Percentiles rank a stretch among this genome's conserved stretches.
Conservation (phyloP, 2,329 filamentous ascomycete species). For the Scortechinia acanthostroma region DNA sequence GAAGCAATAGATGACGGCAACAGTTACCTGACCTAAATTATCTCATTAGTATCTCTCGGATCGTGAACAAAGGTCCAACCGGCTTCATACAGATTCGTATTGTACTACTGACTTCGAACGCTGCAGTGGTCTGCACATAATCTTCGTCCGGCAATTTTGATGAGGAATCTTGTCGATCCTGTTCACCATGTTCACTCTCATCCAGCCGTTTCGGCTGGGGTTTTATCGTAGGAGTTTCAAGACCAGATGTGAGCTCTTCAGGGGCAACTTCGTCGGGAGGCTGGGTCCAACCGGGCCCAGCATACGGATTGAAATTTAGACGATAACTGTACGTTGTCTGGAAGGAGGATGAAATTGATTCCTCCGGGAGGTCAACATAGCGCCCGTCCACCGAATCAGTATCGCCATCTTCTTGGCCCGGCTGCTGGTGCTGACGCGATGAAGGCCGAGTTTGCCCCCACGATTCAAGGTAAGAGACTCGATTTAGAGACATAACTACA, state of each 20-base stretch:
- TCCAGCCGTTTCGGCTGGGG: too few species aligned
- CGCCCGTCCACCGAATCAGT: background rate
- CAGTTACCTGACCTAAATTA: slow-evolving; percentile 52
- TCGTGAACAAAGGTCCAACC: background rate
- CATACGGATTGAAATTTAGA: background rate
- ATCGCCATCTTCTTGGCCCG: background rate
- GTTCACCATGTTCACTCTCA: too few species aligned
- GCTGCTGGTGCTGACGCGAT: background rate
- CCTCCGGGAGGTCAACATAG: background rate
- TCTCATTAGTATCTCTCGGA: too few species aligned
- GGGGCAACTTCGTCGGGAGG: background rate
- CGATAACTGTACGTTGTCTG: background rate
- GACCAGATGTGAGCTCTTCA: too few species aligned
- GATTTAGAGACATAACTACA: background rate
- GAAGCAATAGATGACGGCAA: slow-evolving; percentile 67
- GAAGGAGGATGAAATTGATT: background rate
- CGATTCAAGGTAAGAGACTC: background rate
- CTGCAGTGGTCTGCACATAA: background rate
- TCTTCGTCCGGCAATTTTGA: too few species aligned
- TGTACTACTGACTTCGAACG: background rate
- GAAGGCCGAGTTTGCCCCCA: background rate
- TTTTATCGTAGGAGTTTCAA: too few species aligned
- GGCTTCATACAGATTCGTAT: background rate
- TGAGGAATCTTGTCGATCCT: too few species aligned
- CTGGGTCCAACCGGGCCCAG: background rate